phyloP scores from a whole-genome alignment of 2,329 filamentous ascomycete species.

The Calonectria montana region DNA sequence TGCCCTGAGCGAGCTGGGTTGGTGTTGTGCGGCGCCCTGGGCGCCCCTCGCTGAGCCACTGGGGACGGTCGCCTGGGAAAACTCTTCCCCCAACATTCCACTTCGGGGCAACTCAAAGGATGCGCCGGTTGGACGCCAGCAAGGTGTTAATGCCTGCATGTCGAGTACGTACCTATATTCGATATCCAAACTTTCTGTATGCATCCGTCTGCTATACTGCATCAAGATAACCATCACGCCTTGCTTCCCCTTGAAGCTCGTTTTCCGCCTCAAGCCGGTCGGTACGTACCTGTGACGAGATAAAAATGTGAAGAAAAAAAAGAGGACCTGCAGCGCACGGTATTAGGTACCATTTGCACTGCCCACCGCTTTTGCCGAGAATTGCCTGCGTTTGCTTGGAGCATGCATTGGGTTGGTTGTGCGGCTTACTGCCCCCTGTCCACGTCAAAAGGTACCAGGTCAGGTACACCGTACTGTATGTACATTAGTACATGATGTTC shows the following conservation, averaged over 20 bases:
- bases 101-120: constrained; percentile 42
- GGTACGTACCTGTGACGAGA: constrained; percentile 22
- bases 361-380: constrained; percentile 36
- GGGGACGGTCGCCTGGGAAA: constrained; percentile 37
- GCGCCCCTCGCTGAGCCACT: constrained; percentile 41
- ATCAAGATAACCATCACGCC: constrained; percentile 3
- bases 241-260: constrained; percentile 8
- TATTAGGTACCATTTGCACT: constrained; percentile 16
- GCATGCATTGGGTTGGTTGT: constrained; percentile 22
- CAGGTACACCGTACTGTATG: constrained; percentile 7
- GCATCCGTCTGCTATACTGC: neutral
- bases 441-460: neutral
- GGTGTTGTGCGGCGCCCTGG: constrained; percentile 26
- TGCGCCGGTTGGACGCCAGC: constrained; percentile 39
- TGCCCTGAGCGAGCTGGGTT: constrained; percentile 25
- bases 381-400: constrained; percentile 28
- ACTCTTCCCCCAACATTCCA: constrained; percentile 47
- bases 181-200: neutral
- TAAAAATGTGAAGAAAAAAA: constrained; percentile 14
- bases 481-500: constrained; percentile 3
- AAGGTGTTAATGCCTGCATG: constrained; percentile 28
- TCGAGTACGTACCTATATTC: neutral
- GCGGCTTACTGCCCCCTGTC: constrained; percentile 32
- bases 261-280: constrained; percentile 11
- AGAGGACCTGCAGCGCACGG: constrained; percentile 16